Evolutionary conservation across 2,329 filamentous ascomycete species (phyloP).

Genomic region (Talaromyces pinophilus): DNA sequence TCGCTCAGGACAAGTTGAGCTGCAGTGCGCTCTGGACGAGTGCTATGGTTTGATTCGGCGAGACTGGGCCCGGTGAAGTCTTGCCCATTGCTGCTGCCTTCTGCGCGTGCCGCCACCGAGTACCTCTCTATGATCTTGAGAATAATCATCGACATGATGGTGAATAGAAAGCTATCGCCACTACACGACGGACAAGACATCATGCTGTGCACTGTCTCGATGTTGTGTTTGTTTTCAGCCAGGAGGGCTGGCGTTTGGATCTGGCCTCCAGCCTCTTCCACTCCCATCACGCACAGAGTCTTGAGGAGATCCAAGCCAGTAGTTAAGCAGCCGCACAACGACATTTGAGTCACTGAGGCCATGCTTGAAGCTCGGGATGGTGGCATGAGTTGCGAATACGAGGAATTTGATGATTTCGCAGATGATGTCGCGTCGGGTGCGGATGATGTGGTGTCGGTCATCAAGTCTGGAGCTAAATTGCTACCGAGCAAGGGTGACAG

Average conservation of each 20-base stretch:
- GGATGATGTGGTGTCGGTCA: not conserved
- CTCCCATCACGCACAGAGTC: not conserved
- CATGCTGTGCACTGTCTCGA: constrained; percentile 4
- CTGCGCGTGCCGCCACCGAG: constrained; percentile 27
- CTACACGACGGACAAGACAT: constrained; percentile 28
- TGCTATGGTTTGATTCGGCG: not conserved
- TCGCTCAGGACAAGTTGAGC: constrained; percentile 42
- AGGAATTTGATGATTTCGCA: not conserved
- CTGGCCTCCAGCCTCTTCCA: not conserved
- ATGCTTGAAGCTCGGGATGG: not conserved
- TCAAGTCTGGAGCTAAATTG: not conserved
- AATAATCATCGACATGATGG: constrained; percentile 36
- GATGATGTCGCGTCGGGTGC: not conserved
- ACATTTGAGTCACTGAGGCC: not conserved
- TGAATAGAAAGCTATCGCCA: constrained; percentile 36
- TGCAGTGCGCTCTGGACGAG: not conserved
- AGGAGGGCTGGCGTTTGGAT: not conserved
- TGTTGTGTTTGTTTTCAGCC: not conserved
- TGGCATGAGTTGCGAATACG: not conserved
- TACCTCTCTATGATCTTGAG: constrained; percentile 42
- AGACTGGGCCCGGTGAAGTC: not conserved
- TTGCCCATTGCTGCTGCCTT: not conserved
- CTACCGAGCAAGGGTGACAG: not conserved
- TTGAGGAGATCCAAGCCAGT: constrained; percentile 1
- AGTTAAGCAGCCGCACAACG: not conserved